These are phyloP conservation scores for Neophaeococcomyces aloes DNA, from an alignment of 2,329 filamentous ascomycete species.

Conservation along the genomic window DNA sequence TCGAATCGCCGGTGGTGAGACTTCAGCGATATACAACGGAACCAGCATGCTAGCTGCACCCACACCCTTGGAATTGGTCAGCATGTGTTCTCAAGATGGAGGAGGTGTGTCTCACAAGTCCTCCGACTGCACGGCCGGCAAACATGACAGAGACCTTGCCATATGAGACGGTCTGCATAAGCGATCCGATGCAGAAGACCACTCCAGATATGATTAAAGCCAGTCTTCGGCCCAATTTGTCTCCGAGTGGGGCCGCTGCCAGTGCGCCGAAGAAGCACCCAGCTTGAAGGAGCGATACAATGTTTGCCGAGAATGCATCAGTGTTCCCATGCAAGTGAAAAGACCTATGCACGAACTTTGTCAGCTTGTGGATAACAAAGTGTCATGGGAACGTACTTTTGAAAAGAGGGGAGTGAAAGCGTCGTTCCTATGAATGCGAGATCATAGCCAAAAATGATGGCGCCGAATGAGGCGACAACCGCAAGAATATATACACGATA, in stretches of 20 bases:
- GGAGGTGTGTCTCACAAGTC: constrained; percentile 30
- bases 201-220: constrained; percentile 38
- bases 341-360: constrained; percentile 28
- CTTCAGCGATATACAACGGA: constrained; percentile 53
- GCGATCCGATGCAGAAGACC: constrained; percentile 24
- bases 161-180: constrained; percentile 38
- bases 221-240: constrained; percentile 43
- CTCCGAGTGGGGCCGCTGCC: constrained; percentile 31
- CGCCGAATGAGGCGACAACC: constrained; percentile 34
- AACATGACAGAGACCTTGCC: constrained; percentile 44
- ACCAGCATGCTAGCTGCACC: constrained; percentile 49
- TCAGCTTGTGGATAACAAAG: no score
- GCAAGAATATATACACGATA: constrained; percentile 37
- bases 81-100: no score
- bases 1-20: constrained; percentile 48
- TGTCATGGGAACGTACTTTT: constrained; percentile 2
- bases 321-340: constrained; percentile 26
- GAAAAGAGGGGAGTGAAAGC: constrained; percentile 45
- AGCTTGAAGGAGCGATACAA: constrained; percentile 61
- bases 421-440: constrained; percentile 70
- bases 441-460: constrained; percentile 31
- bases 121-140: constrained; percentile 44
- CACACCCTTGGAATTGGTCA: constrained; percentile 29
- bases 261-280: constrained; percentile 58
- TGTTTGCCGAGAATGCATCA: constrained; percentile 42